These are phyloP conservation scores for Davidsoniella neocaledoniae DNA, from an alignment of 2,329 filamentous ascomycete genomes.

Conservation along the genomic window DNA sequence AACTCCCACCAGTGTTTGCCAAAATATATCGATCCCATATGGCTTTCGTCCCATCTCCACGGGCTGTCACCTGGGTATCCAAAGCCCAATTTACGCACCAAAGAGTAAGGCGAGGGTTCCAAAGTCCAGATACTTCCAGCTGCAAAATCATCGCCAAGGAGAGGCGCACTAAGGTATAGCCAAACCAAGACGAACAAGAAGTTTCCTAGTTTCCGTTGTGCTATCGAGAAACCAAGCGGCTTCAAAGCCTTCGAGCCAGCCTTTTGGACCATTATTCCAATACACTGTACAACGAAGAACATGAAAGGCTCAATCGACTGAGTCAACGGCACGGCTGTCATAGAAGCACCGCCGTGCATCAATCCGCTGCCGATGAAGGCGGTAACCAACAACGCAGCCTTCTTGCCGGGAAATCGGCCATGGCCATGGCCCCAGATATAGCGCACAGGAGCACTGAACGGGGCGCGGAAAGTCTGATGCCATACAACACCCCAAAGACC, in stretches of 20 bases:
- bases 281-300: conserved; percentile 58
- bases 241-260: conserved; percentile 14
- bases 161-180: conserved; percentile 47
- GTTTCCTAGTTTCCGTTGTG: conserved; percentile 38
- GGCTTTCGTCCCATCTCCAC: conserved; percentile 47
- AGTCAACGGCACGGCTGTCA: conserved; percentile 40
- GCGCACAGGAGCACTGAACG: conserved; percentile 44
- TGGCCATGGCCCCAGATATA: conserved; percentile 27
- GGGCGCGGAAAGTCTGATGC: conserved; percentile 77
- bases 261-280: conserved; percentile 48
- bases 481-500: conserved; percentile 79
- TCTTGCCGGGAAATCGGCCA: conserved; percentile 13
- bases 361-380: conserved; percentile 52
- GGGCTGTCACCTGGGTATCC: conserved; percentile 43
- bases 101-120: conserved; percentile 66
- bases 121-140: conserved; percentile 59
- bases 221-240: conserved; percentile 24
- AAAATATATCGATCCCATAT: conserved; percentile 37
- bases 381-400: conserved; percentile 20
- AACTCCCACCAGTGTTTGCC: conserved; percentile 46
- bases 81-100: conserved; percentile 47
- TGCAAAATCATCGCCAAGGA: conserved; percentile 63
- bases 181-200: conserved; percentile 45
- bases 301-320: conserved; percentile 35
- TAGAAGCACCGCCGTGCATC: conserved; percentile 56